phyloP scores from a whole-genome alignment of 2,329 filamentous ascomycete species.

The Didymella pinodella region DNA sequence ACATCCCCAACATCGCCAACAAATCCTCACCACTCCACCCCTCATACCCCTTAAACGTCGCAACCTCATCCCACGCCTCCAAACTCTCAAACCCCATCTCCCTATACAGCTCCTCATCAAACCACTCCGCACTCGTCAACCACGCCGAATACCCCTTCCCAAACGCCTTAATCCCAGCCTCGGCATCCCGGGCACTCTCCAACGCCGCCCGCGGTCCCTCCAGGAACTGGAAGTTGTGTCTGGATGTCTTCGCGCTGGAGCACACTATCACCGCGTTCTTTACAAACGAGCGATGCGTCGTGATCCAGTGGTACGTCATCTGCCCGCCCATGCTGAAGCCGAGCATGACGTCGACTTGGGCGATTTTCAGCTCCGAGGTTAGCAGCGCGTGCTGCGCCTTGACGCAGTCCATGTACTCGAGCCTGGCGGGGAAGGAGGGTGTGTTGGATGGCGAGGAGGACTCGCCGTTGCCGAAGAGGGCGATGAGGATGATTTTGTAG shows the following conservation, averaged over 20 bases:
- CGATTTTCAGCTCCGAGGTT: slow-evolving; percentile 52
- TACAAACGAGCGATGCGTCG: slow-evolving; percentile 59
- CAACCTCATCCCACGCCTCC: slow-evolving; percentile 41
- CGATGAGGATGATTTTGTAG: slow-evolving; percentile 62
- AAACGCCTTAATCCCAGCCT: slow-evolving; percentile 46
- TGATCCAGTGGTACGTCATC: slow-evolving; percentile 62
- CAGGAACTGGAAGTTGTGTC: slow-evolving; percentile 64
- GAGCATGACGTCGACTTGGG: slow-evolving; percentile 57
- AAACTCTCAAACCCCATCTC: slow-evolving; percentile 38
- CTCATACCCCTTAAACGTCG: slow-evolving; percentile 28
- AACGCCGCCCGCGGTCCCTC: slow-evolving; percentile 62
- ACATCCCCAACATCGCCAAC: slow-evolving; percentile 51
- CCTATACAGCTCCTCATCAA: slow-evolving; percentile 50
- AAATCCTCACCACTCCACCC: slow-evolving; percentile 50
- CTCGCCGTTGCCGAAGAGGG: slow-evolving; percentile 63
- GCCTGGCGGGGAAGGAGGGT: slow-evolving; percentile 55
- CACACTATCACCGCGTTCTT: slow-evolving; percentile 58
- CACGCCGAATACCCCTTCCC: slow-evolving; percentile 52
- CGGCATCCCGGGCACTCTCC: slow-evolving; percentile 53
- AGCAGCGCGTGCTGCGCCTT: slow-evolving; percentile 58
- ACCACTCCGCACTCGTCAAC: slow-evolving; percentile 54
- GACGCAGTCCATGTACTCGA: slow-evolving; percentile 61
- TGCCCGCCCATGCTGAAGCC: slow-evolving; percentile 67
- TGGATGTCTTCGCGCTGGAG: slow-evolving; percentile 59
- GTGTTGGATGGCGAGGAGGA: slow-evolving; percentile 63